Evolutionary conservation across 768 basidiomycete genomes (phyloP).

Genomic region (Coprinopsis strossmayeri): DNA sequence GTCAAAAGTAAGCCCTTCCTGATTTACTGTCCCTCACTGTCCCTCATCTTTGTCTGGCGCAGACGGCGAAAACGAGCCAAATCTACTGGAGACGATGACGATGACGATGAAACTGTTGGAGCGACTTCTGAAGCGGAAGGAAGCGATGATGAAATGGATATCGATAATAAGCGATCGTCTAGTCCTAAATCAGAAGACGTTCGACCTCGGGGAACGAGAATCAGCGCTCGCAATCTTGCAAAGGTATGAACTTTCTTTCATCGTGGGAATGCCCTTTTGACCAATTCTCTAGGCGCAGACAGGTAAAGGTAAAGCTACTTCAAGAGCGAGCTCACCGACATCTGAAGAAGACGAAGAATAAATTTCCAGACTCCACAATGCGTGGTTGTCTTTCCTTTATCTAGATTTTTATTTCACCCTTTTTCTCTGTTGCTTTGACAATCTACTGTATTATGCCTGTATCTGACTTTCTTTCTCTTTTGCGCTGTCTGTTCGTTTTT

Average conservation of each 20-base stretch:
- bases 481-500: not conserved
- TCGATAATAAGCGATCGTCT: slow-evolving; percentile 13
- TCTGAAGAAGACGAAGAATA: not conserved
- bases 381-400: not conserved
- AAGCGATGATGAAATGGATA: slow-evolving; percentile 34
- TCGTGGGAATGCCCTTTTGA: not conserved
- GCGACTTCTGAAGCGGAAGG: slow-evolving; percentile 21
- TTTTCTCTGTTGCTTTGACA: not conserved
- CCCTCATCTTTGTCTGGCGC: slow-evolving; percentile 18
- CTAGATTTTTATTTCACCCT: not conserved
- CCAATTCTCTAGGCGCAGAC: not conserved
- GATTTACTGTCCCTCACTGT: not conserved
- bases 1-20: slow-evolving; percentile 36
- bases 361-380: too few relatives aligned
- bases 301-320: not conserved
- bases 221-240: slow-evolving; percentile 14
- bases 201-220: slow-evolving; percentile 20
- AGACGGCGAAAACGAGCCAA: slow-evolving; percentile 28
- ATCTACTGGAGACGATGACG: slow-evolving; percentile 35
- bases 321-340: too few relatives aligned
- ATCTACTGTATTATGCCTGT: not conserved
- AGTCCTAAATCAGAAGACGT: slow-evolving; percentile 21
- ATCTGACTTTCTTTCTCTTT: not conserved
- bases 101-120: slow-evolving; percentile 11
- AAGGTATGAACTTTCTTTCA: slow-evolving; percentile 7